Evolutionary conservation across 371 early-diverging fungal genomes (phyloP).

Genomic region (Caulochytrium protostelioides): DNA sequence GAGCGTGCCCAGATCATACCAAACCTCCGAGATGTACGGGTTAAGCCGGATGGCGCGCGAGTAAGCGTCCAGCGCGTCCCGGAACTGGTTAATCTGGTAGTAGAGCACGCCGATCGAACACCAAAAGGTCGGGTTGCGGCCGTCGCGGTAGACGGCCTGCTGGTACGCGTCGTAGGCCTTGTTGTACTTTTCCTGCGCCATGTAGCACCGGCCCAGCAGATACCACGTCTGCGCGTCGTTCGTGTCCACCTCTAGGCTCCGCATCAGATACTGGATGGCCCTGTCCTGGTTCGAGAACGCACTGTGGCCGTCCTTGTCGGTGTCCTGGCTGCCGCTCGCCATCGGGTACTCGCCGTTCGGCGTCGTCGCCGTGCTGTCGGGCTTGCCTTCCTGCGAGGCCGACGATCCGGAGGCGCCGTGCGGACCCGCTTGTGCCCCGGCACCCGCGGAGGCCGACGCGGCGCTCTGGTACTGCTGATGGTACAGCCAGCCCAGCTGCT

Average conservation of each 20-base stretch:
- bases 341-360: too few species aligned
- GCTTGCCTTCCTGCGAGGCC: too few species aligned
- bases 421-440: too few species aligned
- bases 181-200: slow-evolving; percentile 82
- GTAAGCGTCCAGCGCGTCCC: slow-evolving; percentile 93
- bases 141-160: slow-evolving; percentile 88
- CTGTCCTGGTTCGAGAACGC: slow-evolving; percentile 56
- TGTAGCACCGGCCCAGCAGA: slow-evolving; percentile 83
- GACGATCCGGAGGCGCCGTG: too few species aligned
- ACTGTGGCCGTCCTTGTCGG: too few species aligned
- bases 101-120: slow-evolving; percentile 96
- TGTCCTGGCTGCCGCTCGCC: too few species aligned
- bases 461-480: slow-evolving; percentile 61
- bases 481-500: slow-evolving; percentile 89
- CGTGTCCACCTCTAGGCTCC: slow-evolving; percentile 64
- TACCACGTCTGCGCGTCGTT: slow-evolving; percentile 91
- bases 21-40: slow-evolving; percentile 87
- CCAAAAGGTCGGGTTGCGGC: slow-evolving; percentile 90
- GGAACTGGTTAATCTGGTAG: slow-evolving; percentile 79
- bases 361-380: too few species aligned
- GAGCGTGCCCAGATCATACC: slow-evolving; percentile 88
- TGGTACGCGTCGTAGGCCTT: slow-evolving; percentile 95
- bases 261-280: slow-evolving; percentile 59
- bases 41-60: slow-evolving; percentile 81
- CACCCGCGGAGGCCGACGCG: too few species aligned